Percentiles rank a stretch among this genome's conserved stretches.
Conservation (phyloP, 2,329 filamentous ascomycete species). For the Penicillium sp. region DNA sequence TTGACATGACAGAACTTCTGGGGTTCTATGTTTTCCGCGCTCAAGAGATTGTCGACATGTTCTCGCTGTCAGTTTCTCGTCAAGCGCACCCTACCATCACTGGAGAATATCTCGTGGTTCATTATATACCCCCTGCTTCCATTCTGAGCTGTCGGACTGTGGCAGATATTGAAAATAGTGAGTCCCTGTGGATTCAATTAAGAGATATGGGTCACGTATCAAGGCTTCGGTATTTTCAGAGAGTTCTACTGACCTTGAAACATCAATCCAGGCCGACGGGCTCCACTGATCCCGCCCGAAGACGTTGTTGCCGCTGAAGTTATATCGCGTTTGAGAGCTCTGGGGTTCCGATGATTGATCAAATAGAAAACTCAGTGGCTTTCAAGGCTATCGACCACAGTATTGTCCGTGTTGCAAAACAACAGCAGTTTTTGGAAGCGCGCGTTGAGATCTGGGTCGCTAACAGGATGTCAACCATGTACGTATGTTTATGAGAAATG, state of each 20-base stretch:
- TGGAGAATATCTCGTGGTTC: not conserved
- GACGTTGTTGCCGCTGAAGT: not conserved
- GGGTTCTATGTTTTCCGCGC: not conserved
- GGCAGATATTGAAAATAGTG: not conserved
- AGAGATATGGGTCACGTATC: not conserved
- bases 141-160: not conserved
- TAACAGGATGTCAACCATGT: too few species aligned
- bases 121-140: not conserved
- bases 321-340: not conserved
- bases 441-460: too few species aligned
- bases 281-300: not conserved
- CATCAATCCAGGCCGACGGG: not conserved
- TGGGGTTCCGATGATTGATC: not conserved
- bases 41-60: not conserved
- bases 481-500: too few species aligned
- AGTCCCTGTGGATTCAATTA: not conserved
- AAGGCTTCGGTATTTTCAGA: not conserved
- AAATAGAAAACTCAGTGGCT: not conserved
- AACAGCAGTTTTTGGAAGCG: too few species aligned
- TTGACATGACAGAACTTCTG: not conserved
- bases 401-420: not conserved
- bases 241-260: not conserved
- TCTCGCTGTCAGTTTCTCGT: not conserved
- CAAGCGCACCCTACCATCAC: not conserved
- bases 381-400: not conserved